Evolutionary conservation across 805 yeast genomes (phyloP), one percentile per base, ranked within the genome.

Genomic region (Wickerhamiella sergipiensis): DNA sequence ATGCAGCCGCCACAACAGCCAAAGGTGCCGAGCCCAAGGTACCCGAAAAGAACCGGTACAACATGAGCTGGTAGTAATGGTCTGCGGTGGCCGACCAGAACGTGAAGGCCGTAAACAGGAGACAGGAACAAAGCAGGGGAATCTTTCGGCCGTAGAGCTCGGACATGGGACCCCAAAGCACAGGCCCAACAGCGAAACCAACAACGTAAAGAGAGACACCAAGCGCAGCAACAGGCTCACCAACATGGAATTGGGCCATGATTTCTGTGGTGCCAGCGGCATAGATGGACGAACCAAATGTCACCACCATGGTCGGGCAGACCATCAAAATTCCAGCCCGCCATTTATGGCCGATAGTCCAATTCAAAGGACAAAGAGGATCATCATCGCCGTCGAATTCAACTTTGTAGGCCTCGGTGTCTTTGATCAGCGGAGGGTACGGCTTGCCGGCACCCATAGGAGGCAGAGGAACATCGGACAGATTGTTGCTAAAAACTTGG

Each of bases 181-280:
- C 71, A 3, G 97, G 97, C 23, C 97, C 96, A 0, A 87, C 75
- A 1, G 95, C 95, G 66, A 87, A 88, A 13, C 97, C 97, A 44
- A 88, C 65, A 13, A 90, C 95, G 60, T 77, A 89, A 17, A 88
- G 71, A 0, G 96, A 78, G 15, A 87, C 75, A 52, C 88, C 84
- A 47, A 90, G 72, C 19, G 85, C 75, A 15, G 83, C 83, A 15
- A 81, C 88, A 13, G 79, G 84, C 4, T 60, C 53, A 40, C 84
- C 81, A 47, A 88, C 80, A 52, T 75, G 76, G 65, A 67, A 88
- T 46, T 74, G 67, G 44, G 55, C 68, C 52, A 76, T 71, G 29
- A 80, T 62, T 23, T 66, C 63, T 21, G 61, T 66, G 43, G 73
- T 65, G 31, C 79, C 77, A 1, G 84, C 81, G 0, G 81, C 71